Percentiles rank a stretch among this genome's conserved stretches.
phyloP scores from a whole-genome alignment of 768 basidiomycete species.

The Russula compacta region DNA sequence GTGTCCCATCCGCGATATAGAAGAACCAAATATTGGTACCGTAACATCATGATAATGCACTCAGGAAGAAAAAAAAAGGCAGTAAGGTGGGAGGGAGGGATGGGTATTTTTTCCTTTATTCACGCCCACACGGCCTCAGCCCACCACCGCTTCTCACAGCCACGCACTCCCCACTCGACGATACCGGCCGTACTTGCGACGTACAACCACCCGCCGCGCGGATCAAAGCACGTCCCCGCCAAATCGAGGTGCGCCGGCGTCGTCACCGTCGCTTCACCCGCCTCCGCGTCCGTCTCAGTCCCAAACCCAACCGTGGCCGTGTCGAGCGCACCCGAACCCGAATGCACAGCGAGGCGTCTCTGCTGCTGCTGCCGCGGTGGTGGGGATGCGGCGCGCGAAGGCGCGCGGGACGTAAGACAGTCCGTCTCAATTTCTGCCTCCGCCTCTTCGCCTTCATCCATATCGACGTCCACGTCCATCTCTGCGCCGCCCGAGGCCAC shows the following conservation, averaged over 20 bases:
- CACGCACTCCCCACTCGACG: conserved; percentile 69
- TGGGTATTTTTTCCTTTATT: neutral
- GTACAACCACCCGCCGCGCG: conserved; percentile 56
- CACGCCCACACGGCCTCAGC: conserved; percentile 39
- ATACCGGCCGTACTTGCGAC: conserved; percentile 56
- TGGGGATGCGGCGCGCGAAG: conserved; percentile 38
- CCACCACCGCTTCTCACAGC: conserved; percentile 71
- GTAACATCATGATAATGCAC: neutral
- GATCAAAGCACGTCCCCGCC: conserved; percentile 69
- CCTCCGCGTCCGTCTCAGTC: conserved; percentile 3
- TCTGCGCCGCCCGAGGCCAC: conserved; percentile 2
- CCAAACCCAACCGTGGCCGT: neutral
- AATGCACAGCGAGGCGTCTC: neutral
- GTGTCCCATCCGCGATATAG: neutral
- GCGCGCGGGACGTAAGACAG: conserved; percentile 41
- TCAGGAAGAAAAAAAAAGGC: neutral
- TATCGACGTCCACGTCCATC: conserved; percentile 30
- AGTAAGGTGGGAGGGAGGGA: neutral
- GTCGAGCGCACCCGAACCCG: neutral
- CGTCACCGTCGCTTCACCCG: neutral
- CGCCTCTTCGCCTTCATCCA: conserved; percentile 16
- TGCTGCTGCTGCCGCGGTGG: conserved; percentile 39
- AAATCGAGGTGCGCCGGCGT: conserved; percentile 39
- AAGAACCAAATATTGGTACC: neutral
- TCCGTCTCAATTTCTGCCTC: conserved; percentile 44